Evolutionary conservation across 1,284 basidiomycete genomes (phyloP), one percentile per base, ranked within the genome.

Genomic region (Cutaneotrichosporon sp.): DNA sequence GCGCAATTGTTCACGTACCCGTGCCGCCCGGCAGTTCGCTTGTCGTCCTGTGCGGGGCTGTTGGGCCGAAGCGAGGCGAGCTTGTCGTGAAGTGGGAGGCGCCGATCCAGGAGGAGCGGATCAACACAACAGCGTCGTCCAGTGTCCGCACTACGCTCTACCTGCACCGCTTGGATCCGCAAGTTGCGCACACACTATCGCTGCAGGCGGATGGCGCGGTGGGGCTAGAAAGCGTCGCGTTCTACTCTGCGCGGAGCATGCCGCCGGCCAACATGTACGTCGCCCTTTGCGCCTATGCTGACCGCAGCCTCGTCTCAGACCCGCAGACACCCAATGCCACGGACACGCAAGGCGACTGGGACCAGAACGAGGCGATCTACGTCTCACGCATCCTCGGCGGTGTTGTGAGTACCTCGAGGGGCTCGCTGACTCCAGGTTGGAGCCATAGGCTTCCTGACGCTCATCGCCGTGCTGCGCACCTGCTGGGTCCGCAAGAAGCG

Each of bases 361-460:
- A 46, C 45, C 45, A 46, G 22, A 16, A 14, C 11, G 45, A 24
- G 10, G 45, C 45, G 13, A 24, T 24, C 22, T 24, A 25, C 9
- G 47, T 50, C 11, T 25, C 47, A 14, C 47, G 47, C 25, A 50
- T 50, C 18, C 25, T 50, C 18, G 47, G 47, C 27, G 47, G 25
- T n/a, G 47, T n/a, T 9, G 47, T 45, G 43, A 45, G 43, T 45
- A 4, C 14, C 4, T 42, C 14, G n/a, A 4, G 36, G 36, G 36
- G 11, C 36, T 8, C 11, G 43, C 18, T 24, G 22, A 45, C n/a
- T 6, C 7, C 43, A 45, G 43, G 43, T 50, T 10, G 47, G 47
- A 5, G 47, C 27, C 6, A 31, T 50, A 4, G 47, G 16, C 3
- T 9, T 29, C 8, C 18, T 50, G 25, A 27, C 47, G 18, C 27